Conservation (phyloP, 306 rosid species). For the Nissolia schottii region DNA sequence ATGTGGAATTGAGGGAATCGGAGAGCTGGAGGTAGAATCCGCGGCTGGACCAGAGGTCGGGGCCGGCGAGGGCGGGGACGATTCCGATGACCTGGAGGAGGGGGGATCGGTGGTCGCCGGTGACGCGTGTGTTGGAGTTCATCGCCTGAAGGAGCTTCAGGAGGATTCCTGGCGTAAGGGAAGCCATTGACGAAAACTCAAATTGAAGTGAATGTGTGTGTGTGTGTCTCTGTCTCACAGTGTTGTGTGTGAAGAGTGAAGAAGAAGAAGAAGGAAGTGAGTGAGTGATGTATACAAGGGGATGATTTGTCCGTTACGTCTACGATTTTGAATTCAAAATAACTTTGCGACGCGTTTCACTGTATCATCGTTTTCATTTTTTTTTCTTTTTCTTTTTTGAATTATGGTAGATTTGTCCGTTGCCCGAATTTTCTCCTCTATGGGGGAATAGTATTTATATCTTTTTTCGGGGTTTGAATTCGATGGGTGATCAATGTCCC, state of each 20-base stretch:
- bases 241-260: background rate
- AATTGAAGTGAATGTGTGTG: background rate
- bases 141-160: slow-evolving; percentile 77
- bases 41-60: slow-evolving; percentile 83
- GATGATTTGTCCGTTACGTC: background rate
- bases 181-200: slow-evolving; percentile 51
- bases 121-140: slow-evolving; percentile 77
- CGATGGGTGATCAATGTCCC: no score
- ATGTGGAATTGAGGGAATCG: slow-evolving; percentile 88
- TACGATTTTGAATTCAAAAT: background rate
- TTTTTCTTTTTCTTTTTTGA: background rate
- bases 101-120: slow-evolving; percentile 97
- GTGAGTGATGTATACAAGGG: background rate
- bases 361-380: background rate
- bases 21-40: slow-evolving; percentile 94
- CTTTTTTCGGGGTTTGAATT: no score
- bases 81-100: slow-evolving; percentile 91
- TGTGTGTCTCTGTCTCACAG: no score
- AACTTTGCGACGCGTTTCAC: no score
- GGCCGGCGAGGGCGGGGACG: slow-evolving; percentile 81
- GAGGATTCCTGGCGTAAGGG: slow-evolving; percentile 81
- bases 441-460: no score
- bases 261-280: background rate
- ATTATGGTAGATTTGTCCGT: no score
- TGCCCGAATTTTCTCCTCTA: no score